Conservation (phyloP, 1,284 basidiomycete genomes). For the Sanghuangporus baumii region DNA sequence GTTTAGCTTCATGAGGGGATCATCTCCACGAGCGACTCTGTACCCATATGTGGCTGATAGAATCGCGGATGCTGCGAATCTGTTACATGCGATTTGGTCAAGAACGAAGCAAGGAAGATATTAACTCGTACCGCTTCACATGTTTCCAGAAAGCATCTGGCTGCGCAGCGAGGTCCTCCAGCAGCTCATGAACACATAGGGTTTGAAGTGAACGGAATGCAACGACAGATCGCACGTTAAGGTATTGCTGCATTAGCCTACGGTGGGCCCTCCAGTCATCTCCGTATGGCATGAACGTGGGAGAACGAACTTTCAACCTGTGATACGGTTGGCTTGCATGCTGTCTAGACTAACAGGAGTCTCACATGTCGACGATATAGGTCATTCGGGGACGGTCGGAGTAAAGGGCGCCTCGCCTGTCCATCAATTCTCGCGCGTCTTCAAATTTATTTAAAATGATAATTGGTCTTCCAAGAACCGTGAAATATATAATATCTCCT, state of each 20-base stretch:
- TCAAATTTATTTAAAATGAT: constrained; percentile 28
- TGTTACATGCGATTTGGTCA: not conserved
- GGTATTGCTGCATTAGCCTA: constrained; percentile 27
- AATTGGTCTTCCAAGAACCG: constrained; percentile 26
- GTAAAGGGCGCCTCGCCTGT: constrained; percentile 28
- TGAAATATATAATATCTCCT: constrained; percentile 22
- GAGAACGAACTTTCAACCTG: constrained; percentile 8
- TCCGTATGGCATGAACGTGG: constrained; percentile 25
- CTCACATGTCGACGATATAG: constrained; percentile 26
- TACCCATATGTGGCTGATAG: constrained; percentile 12
- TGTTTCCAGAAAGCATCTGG: constrained; percentile 23
- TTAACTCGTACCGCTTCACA: constrained; percentile 20
- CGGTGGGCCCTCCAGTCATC: constrained; percentile 28
- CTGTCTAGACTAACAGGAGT: not conserved
- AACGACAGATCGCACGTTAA: constrained; percentile 20
- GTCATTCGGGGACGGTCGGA: constrained; percentile 27
- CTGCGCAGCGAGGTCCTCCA: constrained; percentile 21
- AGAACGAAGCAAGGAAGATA: not conserved
- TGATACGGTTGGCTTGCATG: not conserved
- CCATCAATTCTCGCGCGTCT: constrained; percentile 30
- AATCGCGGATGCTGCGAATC: constrained; percentile 10
- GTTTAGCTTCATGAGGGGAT: constrained; percentile 25
- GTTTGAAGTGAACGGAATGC: constrained; percentile 24
- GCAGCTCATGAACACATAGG: constrained; percentile 22
- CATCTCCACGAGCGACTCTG: constrained; percentile 15